Conservation (phyloP, 331 rosid species). For the Cydonia oblonga region DNA sequence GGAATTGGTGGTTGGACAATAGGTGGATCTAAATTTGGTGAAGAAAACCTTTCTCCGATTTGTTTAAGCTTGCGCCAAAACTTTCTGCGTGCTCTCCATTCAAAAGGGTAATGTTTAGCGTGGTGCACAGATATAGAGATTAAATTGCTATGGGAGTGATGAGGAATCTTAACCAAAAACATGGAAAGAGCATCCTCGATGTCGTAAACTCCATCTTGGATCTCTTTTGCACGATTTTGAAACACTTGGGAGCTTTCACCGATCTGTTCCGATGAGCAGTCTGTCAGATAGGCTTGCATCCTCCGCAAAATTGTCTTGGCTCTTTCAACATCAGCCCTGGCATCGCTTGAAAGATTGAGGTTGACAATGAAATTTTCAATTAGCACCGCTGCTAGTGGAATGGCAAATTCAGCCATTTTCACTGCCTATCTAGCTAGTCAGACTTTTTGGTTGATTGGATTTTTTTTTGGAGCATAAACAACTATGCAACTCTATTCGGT, state of each 20-base stretch:
- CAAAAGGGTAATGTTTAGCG: rapidly evolving
- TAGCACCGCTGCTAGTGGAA: not conserved
- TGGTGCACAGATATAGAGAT: not conserved
- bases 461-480: too few species aligned
- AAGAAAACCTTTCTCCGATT: not conserved
- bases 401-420: not conserved
- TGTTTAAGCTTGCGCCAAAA: not conserved
- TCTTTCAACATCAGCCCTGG: not conserved
- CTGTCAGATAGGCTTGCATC: not conserved
- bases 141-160: not conserved
- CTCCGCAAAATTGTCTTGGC: not conserved
- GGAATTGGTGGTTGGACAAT: not conserved
- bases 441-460: not conserved
- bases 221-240: not conserved
- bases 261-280: not conserved
- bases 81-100: not conserved
- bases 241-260: not conserved
- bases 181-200: not conserved
- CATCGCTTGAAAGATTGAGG: not conserved
- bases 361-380: not conserved
- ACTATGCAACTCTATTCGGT: too few species aligned
- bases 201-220: not conserved
- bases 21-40: not conserved
- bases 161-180: not conserved
- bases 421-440: not conserved